A percentile compares a stretch with the other conserved stretches of the same genome.
phyloP scores from a whole-genome alignment of 106 monocot species.

The Iris macrosiphon region DNA sequence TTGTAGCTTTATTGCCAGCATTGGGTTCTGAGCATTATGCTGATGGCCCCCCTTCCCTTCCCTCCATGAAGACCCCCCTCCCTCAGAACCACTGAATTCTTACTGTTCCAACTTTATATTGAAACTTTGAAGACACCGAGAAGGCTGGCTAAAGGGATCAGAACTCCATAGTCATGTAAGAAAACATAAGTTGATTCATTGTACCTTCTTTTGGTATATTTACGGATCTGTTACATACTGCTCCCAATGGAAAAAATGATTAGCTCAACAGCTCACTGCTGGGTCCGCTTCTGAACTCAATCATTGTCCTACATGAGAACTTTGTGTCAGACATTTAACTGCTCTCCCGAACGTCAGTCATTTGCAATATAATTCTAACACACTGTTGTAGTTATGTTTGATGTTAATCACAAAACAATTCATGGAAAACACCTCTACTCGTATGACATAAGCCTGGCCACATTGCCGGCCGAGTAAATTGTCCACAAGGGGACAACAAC shows the following conservation, averaged over 20 bases:
- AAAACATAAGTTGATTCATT: constrained; percentile 4
- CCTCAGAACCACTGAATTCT: constrained; percentile 8
- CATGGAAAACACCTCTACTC: too few relatives aligned
- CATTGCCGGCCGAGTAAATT: too few relatives aligned
- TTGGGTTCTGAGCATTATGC: constrained; percentile 2
- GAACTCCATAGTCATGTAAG: neutral
- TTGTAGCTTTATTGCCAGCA: constrained; percentile 5
- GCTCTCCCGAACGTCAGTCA: too few relatives aligned
- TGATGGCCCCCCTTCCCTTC: constrained; percentile 2
- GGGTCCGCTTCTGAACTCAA: constrained; percentile 8
- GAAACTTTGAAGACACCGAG: neutral
- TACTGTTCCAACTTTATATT: constrained; percentile 4
- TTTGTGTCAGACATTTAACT: constrained; percentile 4
- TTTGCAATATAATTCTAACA: too few relatives aligned
- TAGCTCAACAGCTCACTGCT: constrained; percentile 6
- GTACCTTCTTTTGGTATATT: constrained; percentile 2
- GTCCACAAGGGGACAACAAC: too few relatives aligned
- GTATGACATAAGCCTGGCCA: too few relatives aligned
- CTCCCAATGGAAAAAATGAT: neutral
- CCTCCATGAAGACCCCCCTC: constrained; percentile 6
- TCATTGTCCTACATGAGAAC: constrained; percentile 8
- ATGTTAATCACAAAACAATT: too few relatives aligned
- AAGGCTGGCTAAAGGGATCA: constrained; percentile 2
- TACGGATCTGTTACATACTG: neutral
- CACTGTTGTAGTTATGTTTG: too few relatives aligned